phyloP scores from a whole-genome alignment of 768 basidiomycete genomes.

The Agaricus subrufescens region DNA sequence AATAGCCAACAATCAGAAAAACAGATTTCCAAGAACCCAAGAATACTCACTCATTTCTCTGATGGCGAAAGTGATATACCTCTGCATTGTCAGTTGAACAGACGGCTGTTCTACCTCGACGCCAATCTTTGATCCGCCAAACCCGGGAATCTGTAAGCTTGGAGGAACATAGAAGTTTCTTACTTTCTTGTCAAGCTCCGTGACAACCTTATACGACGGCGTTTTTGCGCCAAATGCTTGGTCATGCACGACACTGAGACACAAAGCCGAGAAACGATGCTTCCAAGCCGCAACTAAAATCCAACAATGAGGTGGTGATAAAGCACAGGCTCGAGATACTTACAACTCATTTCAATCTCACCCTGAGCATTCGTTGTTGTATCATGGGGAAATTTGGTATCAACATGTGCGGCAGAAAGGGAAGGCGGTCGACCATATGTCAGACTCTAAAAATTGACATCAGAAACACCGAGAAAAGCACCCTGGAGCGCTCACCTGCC shows the following conservation, averaged over 20 bases:
- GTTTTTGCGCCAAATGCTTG: conserved; percentile 62
- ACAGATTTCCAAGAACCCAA: neutral
- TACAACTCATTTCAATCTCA: conserved; percentile 62
- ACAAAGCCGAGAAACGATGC: conserved; percentile 58
- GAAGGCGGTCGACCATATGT: conserved; percentile 72
- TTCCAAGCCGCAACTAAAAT: conserved; percentile 61
- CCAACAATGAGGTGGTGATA: conserved; percentile 3
- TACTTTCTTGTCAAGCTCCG: conserved; percentile 64
- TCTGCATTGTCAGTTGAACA: conserved; percentile 60
- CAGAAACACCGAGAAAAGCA: conserved; percentile 3
- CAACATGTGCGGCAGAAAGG: conserved; percentile 51
- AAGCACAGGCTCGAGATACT: conserved; percentile 18
- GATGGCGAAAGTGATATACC: conserved; percentile 62
- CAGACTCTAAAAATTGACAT: conserved; percentile 42
- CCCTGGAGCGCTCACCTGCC: conserved; percentile 47
- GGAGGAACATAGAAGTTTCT: conserved; percentile 60
- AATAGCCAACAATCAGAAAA: neutral
- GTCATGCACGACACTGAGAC: conserved; percentile 60
- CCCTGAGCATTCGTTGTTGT: conserved; percentile 39
- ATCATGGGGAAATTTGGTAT: conserved; percentile 48
- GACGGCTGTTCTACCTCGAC: conserved; percentile 40
- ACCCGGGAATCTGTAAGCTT: conserved; percentile 61
- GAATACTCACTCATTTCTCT: conserved; percentile 55
- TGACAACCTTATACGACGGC: conserved; percentile 56
- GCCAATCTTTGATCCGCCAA: conserved; percentile 42